Percentiles rank a stretch among this genome's conserved stretches.
Evolutionary conservation across 768 basidiomycete species (phyloP).

Genomic region (Boletus reticulatus): DNA sequence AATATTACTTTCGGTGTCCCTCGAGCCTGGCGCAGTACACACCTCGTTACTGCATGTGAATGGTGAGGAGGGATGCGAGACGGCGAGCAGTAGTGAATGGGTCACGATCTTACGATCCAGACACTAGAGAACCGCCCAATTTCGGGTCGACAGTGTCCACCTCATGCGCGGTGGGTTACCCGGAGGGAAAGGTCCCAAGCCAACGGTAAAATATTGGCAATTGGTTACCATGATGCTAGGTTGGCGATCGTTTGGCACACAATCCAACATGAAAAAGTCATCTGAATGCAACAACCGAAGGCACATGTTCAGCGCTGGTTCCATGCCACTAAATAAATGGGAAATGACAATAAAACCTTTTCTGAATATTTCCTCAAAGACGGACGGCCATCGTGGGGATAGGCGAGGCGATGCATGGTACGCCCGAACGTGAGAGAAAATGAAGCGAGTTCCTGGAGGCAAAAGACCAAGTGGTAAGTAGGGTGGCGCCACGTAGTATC

Average conservation of each 20-base stretch:
- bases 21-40: not conserved
- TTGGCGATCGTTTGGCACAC: constrained; percentile 5
- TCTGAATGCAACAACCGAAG: constrained; percentile 7
- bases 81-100: not conserved
- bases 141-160: not conserved
- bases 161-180: constrained; percentile 1
- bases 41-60: not conserved
- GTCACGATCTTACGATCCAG: constrained; percentile 3
- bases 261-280: constrained; percentile 5
- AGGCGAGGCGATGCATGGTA: constrained; percentile 12
- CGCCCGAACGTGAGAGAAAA: constrained; percentile 23
- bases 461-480: not conserved
- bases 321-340: constrained; percentile 13
- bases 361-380: constrained; percentile 11
- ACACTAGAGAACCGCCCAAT: not conserved
- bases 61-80: not conserved
- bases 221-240: not conserved
- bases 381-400: constrained; percentile 15
- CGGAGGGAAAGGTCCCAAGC: constrained; percentile 1
- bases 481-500: not conserved
- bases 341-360: constrained; percentile 17
- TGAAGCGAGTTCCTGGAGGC: not conserved
- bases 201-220: constrained; percentile 11
- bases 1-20: not conserved
- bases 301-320: constrained; percentile 19